phyloP scores from a whole-genome alignment of 164 flowering plant species.

The Berberis thunbergii region DNA sequence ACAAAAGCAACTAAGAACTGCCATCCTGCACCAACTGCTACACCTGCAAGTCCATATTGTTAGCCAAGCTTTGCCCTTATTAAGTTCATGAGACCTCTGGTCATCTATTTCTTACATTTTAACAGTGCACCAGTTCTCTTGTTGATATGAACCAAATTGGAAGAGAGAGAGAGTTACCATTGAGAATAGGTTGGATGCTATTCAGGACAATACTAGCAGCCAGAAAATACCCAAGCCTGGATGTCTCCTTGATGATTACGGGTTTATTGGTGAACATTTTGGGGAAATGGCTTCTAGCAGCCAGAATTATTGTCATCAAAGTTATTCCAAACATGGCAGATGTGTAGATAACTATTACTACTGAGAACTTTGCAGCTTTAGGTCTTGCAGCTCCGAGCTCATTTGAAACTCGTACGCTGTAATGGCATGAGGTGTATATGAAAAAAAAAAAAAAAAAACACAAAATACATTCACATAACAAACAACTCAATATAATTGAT shows the following conservation, averaged over 20 bases:
- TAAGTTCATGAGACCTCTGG: not conserved
- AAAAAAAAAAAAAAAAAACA: no score
- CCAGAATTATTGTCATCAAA: not conserved
- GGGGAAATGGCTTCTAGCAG: not conserved
- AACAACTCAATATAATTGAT: not conserved
- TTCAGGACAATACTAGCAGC: conserved; percentile 33
- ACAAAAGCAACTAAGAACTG: conserved; percentile 31
- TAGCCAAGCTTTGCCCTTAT: not conserved
- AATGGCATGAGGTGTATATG: not conserved
- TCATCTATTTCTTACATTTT: not conserved
- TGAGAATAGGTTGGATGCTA: conserved; percentile 39
- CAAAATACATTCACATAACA: no score
- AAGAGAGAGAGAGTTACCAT: conserved; percentile 17
- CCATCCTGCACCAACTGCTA: conserved; percentile 55
- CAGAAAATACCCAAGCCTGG: conserved; percentile 24
- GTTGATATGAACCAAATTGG: not conserved
- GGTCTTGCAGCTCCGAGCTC: conserved; percentile 44
- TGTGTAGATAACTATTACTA: conserved; percentile 14
- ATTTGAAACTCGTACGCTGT: conserved; percentile 42
- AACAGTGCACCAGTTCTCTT: not conserved
- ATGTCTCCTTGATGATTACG: conserved; percentile 19
- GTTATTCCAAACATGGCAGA: conserved; percentile 21
- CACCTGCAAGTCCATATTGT: conserved; percentile 23
- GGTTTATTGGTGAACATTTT: conserved; percentile 21
- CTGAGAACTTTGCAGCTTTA: conserved; percentile 38